phyloP scores from a whole-genome alignment of 176 grass and related monocot genomes.

The Tillandsia fasciculata region DNA sequence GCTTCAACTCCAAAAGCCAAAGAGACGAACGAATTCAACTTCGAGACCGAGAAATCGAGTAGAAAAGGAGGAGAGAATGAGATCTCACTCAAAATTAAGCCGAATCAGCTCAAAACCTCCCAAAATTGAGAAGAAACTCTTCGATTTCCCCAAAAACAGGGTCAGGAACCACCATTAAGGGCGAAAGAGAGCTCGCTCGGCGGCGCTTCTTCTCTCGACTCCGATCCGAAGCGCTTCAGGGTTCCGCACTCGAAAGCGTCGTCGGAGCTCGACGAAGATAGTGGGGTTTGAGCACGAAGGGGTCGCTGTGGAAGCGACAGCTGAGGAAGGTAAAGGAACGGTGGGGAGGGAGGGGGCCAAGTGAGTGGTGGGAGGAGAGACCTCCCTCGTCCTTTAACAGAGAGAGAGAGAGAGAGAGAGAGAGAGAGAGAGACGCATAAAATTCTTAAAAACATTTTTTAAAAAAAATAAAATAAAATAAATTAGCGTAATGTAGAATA shows the following conservation, averaged over 20 bases:
- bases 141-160: background rate
- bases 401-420: background rate
- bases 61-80: background rate
- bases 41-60: background rate
- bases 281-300: background rate
- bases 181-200: slow-evolving; percentile 10
- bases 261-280: slow-evolving; percentile 2
- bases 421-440: background rate
- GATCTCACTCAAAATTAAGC: background rate
- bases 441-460: background rate
- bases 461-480: background rate
- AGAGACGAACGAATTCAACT: too few relatives aligned
- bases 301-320: background rate
- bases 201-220: background rate
- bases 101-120: background rate
- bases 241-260: background rate
- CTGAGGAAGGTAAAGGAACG: background rate
- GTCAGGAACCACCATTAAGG: slow-evolving; percentile 7
- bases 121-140: background rate
- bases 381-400: background rate
- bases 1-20: background rate
- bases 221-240: slow-evolving; percentile 1
- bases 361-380: background rate
- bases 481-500: too few relatives aligned
- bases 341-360: background rate